Percentiles rank a stretch among this genome's conserved stretches.
These are phyloP conservation scores for Heliamphora exappendiculata DNA, from an alignment of 148 eudicot genomes.

Conservation along the genomic window DNA sequence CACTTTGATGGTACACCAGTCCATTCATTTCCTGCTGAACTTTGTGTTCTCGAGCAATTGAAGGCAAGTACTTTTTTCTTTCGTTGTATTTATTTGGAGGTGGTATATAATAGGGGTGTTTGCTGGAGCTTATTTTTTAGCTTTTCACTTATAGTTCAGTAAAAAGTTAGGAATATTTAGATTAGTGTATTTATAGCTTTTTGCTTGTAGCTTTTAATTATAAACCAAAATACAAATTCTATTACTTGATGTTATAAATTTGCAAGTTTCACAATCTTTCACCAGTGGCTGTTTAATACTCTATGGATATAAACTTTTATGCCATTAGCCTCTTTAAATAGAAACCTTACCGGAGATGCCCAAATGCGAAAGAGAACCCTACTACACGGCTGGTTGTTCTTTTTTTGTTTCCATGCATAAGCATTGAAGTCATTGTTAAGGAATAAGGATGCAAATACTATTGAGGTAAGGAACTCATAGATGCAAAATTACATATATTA, in stretches of 20 bases:
- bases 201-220: too few species aligned
- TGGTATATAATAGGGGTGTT: constrained; percentile 1
- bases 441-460: not conserved
- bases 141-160: too few species aligned
- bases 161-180: too few species aligned
- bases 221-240: too few species aligned
- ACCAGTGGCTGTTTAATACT: not conserved
- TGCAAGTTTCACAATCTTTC: not conserved
- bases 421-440: not conserved
- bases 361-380: not conserved
- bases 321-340: not conserved
- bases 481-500: not conserved
- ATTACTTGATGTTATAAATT: too few species aligned
- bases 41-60: constrained; percentile 61
- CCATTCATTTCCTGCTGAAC: constrained; percentile 77
- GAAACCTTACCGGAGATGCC: too few species aligned
- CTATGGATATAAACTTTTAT: not conserved
- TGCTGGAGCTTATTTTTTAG: too few species aligned
- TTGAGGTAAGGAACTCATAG: not conserved
- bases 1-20: constrained; percentile 56
- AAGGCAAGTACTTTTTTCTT: constrained; percentile 38
- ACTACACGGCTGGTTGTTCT: not conserved
- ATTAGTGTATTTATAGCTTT: too few species aligned
- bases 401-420: not conserved
- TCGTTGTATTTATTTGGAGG: not conserved